Base-by-base conservation (phyloP, 106 monocot species). In the Dendrobium nobile region DNA sequence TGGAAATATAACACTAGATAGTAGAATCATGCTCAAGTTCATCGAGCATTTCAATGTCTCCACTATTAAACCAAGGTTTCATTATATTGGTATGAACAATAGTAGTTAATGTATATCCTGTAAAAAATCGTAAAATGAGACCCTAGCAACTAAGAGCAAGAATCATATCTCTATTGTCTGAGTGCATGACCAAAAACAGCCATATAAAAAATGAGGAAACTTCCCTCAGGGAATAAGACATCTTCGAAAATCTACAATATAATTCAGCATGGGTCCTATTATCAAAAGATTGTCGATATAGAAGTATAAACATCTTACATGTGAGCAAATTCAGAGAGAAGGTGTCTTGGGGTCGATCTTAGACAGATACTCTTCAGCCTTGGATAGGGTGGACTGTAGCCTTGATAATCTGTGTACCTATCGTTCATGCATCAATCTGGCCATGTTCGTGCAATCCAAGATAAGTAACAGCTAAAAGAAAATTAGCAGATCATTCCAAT, bases 381-480 rank as follows among this genome's bases (percentile, higher is more conserved):
- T 96, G 7, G 89, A 75, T 61, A 96, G 83, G 59, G 85, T 77
- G 56, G 93, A 87, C 77, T 93, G 88, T 54, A 96, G 96, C 81
- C 85, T 88, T 5, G 88, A 82, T 42, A 93, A n/a, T 77, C 90
- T 93, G 43, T 84, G 78, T 73, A 96, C 83, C 96, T 90, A 83
- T 96, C 93, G 82, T 96, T 96, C 80, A 96, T n/a, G 68, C 96
- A 96, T 96, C 93, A 96, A 88, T 87, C 96, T 96, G 82, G 4
- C 54, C 2, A 74, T 77, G 8, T 11, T 24, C n/a, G 79, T 13
- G 47, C 24, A 40, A 19, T 22, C 28, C 4, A 80, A 55, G 19
- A 24, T 40, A 28, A 82, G 33, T 55, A 76, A 75, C 54, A 48
- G 76, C 48, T 51, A 74, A n/a, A 20, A 74, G 43, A 74, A 76